These are phyloP conservation scores for Penicillium steckii DNA, from an alignment of 495 filamentous ascomycete species.

Conservation along the genomic window DNA sequence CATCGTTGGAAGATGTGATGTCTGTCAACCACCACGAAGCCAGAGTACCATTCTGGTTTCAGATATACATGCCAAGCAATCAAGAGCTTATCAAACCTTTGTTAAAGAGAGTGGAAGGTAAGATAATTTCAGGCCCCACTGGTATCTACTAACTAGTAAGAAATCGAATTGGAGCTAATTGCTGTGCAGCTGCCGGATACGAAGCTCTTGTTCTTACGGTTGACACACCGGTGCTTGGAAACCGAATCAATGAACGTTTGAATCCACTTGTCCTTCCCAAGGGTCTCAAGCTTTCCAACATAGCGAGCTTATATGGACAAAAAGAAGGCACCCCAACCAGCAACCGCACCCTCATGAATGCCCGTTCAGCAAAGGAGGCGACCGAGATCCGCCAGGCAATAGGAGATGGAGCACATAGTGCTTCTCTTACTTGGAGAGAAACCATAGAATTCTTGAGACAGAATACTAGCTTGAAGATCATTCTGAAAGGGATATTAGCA, in stretches of 20 bases:
- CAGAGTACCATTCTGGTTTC: conserved; percentile 45
- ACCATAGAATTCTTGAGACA: conserved; percentile 9
- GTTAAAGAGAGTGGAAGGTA: conserved; percentile 74
- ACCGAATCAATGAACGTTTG: conserved; percentile 41
- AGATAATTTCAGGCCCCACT: neutral
- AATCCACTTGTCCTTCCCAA: conserved; percentile 41
- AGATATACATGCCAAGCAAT: conserved; percentile 88
- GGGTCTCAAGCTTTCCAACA: conserved; percentile 14
- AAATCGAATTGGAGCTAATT: conserved; percentile 3
- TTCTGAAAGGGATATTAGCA: conserved; percentile 9
- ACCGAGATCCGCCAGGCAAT: neutral
- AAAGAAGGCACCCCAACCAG: neutral
- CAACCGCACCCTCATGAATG: conserved; percentile 3
- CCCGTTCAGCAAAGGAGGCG: conserved; percentile 2
- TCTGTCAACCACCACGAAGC: conserved; percentile 8
- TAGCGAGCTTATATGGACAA: neutral
- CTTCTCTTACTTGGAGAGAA: conserved; percentile 11
- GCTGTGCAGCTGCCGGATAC: conserved; percentile 61
- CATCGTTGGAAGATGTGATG: conserved; percentile 45
- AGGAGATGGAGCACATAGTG: conserved; percentile 2
- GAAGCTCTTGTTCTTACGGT: conserved; percentile 93
- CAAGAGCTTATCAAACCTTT: conserved; percentile 76
- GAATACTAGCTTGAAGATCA: conserved; percentile 10
- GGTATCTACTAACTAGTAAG: conserved; percentile 7
- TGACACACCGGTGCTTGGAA: conserved; percentile 81